Evolutionary conservation across 768 basidiomycete species (phyloP).

Genomic region (Xerocomellus amylosporus): DNA sequence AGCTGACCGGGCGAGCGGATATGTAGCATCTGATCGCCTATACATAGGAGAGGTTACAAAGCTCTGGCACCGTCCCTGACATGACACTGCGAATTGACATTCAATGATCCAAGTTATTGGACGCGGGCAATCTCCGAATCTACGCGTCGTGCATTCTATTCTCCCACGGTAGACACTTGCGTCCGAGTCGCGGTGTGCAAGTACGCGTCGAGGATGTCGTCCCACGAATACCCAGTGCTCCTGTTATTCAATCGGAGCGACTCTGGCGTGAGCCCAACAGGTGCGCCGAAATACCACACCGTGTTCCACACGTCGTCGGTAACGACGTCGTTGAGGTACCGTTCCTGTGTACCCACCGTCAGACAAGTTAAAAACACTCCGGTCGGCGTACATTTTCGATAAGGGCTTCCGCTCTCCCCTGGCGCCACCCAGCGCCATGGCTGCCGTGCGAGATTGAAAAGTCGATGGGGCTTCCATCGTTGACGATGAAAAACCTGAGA

Average conservation of each 20-base stretch:
- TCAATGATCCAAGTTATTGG: neutral
- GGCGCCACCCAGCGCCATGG: neutral
- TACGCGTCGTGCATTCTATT: neutral
- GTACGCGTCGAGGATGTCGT: neutral
- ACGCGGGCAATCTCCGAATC: neutral
- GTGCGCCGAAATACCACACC: neutral
- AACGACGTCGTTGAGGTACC: neutral
- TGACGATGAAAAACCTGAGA: slow-evolving; percentile 3
- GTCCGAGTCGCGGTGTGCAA: neutral
- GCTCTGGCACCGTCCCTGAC: too few species aligned
- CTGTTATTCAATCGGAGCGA: neutral
- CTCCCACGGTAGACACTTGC: neutral
- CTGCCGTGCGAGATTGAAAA: slow-evolving; percentile 4
- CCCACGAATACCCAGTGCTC: neutral
- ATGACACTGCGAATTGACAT: too few species aligned
- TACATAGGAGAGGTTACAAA: too few species aligned
- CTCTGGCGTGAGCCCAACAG: neutral
- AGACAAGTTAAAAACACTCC: neutral
- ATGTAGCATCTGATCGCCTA: too few species aligned
- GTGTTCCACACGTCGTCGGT: slow-evolving; percentile 7
- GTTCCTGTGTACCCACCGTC: neutral
- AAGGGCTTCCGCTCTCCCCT: slow-evolving; percentile 2
- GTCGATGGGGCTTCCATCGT: slow-evolving; percentile 1
- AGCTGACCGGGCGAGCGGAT: too few species aligned
- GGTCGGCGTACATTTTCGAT: neutral